Conservation (phyloP, 2,329 filamentous ascomycete genomes). For the Ascochyta viciae-villosae region DNA sequence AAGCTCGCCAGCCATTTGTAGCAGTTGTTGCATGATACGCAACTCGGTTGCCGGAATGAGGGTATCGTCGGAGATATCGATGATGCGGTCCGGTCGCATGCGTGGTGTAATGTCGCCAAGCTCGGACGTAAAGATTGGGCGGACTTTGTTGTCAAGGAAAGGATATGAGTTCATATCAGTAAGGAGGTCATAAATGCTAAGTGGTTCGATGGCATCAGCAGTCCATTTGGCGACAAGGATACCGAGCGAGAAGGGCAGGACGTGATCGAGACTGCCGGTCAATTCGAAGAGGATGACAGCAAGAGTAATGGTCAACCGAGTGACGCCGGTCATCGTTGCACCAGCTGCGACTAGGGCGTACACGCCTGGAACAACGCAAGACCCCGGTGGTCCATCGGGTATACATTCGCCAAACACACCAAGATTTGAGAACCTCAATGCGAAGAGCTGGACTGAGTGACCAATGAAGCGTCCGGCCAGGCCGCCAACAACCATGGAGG, state of each 20-base stretch:
- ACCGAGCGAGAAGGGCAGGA: slow-evolving; percentile 89
- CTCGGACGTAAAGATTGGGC: slow-evolving; percentile 87
- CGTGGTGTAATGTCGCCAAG: slow-evolving; percentile 85
- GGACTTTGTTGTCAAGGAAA: slow-evolving; percentile 95
- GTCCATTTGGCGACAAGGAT: slow-evolving; percentile 98
- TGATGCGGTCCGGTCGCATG: slow-evolving; percentile 76
- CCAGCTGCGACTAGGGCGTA: slow-evolving; percentile 95
- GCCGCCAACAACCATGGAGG: slow-evolving; percentile 97
- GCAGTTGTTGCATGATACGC: slow-evolving; percentile 78
- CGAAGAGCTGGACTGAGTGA: slow-evolving; percentile 82
- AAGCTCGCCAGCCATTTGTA: slow-evolving; percentile 86
- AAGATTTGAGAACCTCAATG: slow-evolving; percentile 74
- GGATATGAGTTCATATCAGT: slow-evolving; percentile 98
- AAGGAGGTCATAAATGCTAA: slow-evolving; percentile 93
- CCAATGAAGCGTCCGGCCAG: slow-evolving; percentile 88
- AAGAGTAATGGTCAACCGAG: slow-evolving; percentile 87
- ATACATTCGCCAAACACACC: slow-evolving; percentile 78
- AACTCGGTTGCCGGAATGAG: slow-evolving; percentile 79
- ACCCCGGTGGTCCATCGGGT: slow-evolving; percentile 69
- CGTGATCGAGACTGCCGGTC: slow-evolving; percentile 92
- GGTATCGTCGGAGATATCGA: slow-evolving; percentile 86
- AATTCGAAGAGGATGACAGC: slow-evolving; percentile 96
- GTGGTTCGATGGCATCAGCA: slow-evolving; percentile 90
- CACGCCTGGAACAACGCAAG: slow-evolving; percentile 94
- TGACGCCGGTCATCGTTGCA: slow-evolving; percentile 97